phyloP scores from a whole-genome alignment of 2,329 filamentous ascomycete genomes.

The Verticillium tricorpus region DNA sequence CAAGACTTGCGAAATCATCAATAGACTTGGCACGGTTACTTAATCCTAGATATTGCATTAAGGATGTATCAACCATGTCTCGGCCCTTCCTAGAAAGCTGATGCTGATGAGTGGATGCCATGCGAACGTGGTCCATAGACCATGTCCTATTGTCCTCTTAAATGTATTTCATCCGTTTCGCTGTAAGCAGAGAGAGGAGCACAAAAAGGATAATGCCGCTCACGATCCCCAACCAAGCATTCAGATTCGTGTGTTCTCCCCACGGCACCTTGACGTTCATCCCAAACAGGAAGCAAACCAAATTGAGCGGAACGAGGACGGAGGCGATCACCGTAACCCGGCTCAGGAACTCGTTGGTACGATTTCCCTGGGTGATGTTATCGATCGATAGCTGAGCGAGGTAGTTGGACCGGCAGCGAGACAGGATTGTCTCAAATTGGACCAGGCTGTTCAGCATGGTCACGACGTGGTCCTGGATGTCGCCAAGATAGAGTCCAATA shows the following conservation, averaged over 20 bases:
- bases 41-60: too few relatives aligned
- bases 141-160: slow-evolving; percentile 15
- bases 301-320: slow-evolving; percentile 91
- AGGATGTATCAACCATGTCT: too few relatives aligned
- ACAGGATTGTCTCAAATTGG: slow-evolving; percentile 97
- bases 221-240: slow-evolving; percentile 48
- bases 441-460: slow-evolving; percentile 97
- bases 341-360: slow-evolving; percentile 83
- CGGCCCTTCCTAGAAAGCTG: too few relatives aligned
- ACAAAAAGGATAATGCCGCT: slow-evolving; percentile 51
- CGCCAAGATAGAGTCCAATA: slow-evolving; percentile 91
- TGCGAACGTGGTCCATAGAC: too few relatives aligned
- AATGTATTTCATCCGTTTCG: slow-evolving; percentile 41
- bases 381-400: slow-evolving; percentile 91
- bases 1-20: too few relatives aligned
- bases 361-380: slow-evolving; percentile 81
- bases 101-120: too few relatives aligned
- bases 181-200: slow-evolving; percentile 39
- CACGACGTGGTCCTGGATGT: slow-evolving; percentile 98
- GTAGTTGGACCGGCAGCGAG: slow-evolving; percentile 91
- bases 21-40: too few relatives aligned
- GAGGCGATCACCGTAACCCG: slow-evolving; percentile 95
- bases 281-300: slow-evolving; percentile 82
- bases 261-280: slow-evolving; percentile 83
- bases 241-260: slow-evolving; percentile 44